A percentile compares a stretch with the other conserved stretches of the same genome.
Evolutionary conservation across 1,284 basidiomycete species (phyloP).

Genomic region (Leccinum angustisporum): DNA sequence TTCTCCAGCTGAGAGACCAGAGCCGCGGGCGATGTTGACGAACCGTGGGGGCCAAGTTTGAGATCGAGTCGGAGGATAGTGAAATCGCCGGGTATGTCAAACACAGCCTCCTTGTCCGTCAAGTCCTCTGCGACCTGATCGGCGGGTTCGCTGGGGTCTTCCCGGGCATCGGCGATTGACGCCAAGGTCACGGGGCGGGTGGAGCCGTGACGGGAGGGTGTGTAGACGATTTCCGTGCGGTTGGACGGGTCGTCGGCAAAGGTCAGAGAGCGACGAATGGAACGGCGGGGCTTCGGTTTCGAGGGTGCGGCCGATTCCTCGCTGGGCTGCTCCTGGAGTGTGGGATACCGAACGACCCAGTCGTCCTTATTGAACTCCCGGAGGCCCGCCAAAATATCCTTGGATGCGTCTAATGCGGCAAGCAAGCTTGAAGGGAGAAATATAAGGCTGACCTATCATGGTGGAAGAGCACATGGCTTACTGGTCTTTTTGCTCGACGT

Average conservation of each 20-base stretch:
- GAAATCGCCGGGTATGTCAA: constrained; percentile 58
- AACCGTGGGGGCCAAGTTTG: constrained; percentile 78
- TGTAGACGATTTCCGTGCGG: constrained; percentile 67
- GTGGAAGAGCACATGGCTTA: constrained; percentile 34
- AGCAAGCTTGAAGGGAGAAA: constrained; percentile 54
- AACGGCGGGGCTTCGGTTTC: constrained; percentile 37
- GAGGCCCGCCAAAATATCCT: constrained; percentile 69
- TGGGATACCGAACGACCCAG: constrained; percentile 88
- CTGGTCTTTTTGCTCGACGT: constrained; percentile 71
- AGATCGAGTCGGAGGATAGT: constrained; percentile 90
- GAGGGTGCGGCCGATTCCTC: constrained; percentile 28
- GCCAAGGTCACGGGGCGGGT: constrained; percentile 57
- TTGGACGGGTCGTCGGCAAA: constrained; percentile 79
- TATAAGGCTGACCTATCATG: constrained; percentile 4
- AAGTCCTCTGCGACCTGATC: constrained; percentile 37
- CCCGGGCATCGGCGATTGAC: constrained; percentile 46
- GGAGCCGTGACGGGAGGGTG: constrained; percentile 47
- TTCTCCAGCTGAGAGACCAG: constrained; percentile 93
- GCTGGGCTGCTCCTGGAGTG: constrained; percentile 40
- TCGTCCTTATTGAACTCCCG: constrained; percentile 81
- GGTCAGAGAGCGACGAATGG: constrained; percentile 66
- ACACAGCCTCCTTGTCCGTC: constrained; percentile 43
- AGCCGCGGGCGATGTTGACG: constrained; percentile 69
- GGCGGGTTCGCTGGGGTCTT: constrained; percentile 35
- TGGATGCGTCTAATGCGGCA: constrained; percentile 71